phyloP scores from a whole-genome alignment of 2,329 filamentous ascomycete species.

The Trichoderma atrobrunneum region DNA sequence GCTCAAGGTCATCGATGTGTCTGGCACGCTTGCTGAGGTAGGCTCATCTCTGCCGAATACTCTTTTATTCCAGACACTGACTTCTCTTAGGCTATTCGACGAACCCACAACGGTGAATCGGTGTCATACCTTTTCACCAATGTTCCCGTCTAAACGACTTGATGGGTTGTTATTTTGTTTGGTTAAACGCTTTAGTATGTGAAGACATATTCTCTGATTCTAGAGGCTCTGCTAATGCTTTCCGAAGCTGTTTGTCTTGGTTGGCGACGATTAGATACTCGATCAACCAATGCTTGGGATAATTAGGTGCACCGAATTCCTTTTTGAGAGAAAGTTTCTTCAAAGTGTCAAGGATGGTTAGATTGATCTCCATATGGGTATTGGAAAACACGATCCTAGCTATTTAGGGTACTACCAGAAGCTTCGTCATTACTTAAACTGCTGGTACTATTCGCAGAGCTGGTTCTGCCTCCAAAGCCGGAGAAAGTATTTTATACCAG shows the following conservation, averaged over 20 bases:
- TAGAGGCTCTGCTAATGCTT: neutral
- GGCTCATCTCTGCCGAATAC: constrained; percentile 6
- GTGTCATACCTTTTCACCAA: constrained; percentile 69
- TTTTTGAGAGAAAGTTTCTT: neutral
- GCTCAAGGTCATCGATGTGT: constrained; percentile 89
- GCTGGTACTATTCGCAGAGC: neutral
- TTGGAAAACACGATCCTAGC: neutral
- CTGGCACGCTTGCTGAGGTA: constrained; percentile 70
- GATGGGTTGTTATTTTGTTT: neutral
- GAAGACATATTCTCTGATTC: neutral
- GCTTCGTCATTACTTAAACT: neutral
- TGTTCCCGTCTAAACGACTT: constrained; percentile 47
- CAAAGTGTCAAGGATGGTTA: neutral
- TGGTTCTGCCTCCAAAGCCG: neutral
- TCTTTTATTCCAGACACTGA: constrained; percentile 12
- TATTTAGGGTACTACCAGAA: neutral
- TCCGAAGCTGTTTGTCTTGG: neutral
- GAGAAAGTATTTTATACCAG: neutral
- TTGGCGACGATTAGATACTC: neutral
- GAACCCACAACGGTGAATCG: constrained; percentile 64
- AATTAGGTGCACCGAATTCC: neutral
- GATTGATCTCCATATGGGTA: neutral
- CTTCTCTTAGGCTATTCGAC: constrained; percentile 56
- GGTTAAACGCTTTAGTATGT: constrained; percentile 4
- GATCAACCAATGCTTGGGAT: neutral